A percentile compares a stretch with the other conserved stretches of the same genome.
phyloP scores from a whole-genome alignment of 2,329 filamentous ascomycete species.

The Trichoderma citrinoviride region DNA sequence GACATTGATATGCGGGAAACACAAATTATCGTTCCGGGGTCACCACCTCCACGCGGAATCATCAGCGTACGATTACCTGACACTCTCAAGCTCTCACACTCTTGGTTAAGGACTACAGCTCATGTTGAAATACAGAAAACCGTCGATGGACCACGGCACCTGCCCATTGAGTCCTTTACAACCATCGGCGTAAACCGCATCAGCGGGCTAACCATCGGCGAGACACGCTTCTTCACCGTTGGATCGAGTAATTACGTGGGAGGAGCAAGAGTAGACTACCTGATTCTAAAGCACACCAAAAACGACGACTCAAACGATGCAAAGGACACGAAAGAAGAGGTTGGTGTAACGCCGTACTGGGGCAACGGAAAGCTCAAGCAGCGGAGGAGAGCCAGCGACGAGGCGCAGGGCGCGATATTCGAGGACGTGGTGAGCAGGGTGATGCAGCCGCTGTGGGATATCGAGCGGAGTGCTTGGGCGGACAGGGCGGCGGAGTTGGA shows the following conservation, averaged over 20 bases:
- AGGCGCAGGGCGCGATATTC: conserved; percentile 4
- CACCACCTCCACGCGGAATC: conserved; percentile 24
- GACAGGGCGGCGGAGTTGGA: conserved; percentile 12
- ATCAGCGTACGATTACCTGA: conserved; percentile 26
- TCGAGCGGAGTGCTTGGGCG: conserved; percentile 72
- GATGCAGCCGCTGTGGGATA: conserved; percentile 52
- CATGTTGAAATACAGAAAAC: conserved; percentile 26
- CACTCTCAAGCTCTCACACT: background rate
- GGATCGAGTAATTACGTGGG: conserved; percentile 29
- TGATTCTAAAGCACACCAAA: conserved; percentile 15
- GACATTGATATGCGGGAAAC: conserved; percentile 20
- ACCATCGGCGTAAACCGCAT: background rate
- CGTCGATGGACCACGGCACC: conserved; percentile 25
- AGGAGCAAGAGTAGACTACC: conserved; percentile 14
- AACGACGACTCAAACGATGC: background rate
- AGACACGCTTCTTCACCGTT: conserved; percentile 27
- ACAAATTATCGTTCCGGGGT: conserved; percentile 20
- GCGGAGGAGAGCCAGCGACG: conserved; percentile 44
- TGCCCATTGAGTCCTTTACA: conserved; percentile 30
- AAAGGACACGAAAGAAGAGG: background rate
- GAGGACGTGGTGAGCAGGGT: conserved; percentile 53
- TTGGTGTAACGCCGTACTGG: conserved; percentile 7
- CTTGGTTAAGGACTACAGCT: background rate
- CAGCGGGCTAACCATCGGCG: conserved; percentile 9
- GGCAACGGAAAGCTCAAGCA: conserved; percentile 21